These are phyloP conservation scores for Epithemia pelagica DNA, from an alignment of 108 stramenopile species.

Conservation along the genomic window DNA sequence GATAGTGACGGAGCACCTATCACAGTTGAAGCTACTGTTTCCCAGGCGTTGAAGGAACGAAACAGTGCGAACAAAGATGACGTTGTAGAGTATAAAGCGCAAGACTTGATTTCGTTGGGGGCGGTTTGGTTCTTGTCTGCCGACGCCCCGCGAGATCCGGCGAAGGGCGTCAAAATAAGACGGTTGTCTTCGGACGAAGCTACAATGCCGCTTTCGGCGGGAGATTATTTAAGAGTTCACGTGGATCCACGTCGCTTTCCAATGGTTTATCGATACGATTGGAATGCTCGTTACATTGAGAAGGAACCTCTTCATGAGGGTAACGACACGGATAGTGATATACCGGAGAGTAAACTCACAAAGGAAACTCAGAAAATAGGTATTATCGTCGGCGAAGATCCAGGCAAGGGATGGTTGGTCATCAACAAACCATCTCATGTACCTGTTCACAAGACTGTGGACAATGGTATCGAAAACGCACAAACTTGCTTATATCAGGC, in stretches of 20 bases:
- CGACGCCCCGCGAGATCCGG: constrained; percentile 16
- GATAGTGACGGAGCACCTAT: neutral
- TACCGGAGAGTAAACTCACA: constrained; percentile 19
- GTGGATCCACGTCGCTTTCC: constrained; percentile 69
- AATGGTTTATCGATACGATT: constrained; percentile 47
- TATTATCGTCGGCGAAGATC: constrained; percentile 45
- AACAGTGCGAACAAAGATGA: neutral
- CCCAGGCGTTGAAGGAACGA: too few species aligned
- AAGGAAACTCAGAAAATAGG: constrained; percentile 2
- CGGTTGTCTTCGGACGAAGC: constrained; percentile 45
- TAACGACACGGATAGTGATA: neutral
- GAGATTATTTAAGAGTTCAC: constrained; percentile 80
- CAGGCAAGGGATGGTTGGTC: constrained; percentile 42
- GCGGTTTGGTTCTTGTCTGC: constrained; percentile 64
- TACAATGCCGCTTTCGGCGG: constrained; percentile 25
- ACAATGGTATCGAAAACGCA: constrained; percentile 79
- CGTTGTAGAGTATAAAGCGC: constrained; percentile 28
- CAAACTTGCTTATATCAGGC: constrained; percentile 35
- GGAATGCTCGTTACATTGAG: constrained; percentile 18
- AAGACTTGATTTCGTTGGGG: constrained; percentile 57
- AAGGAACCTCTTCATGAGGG: neutral
- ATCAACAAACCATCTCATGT: constrained; percentile 72
- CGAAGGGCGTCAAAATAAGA: constrained; percentile 33
- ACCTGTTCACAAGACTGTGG: constrained; percentile 80
- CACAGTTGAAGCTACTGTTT: neutral